Evolutionary conservation across 345 rosid species (phyloP), one percentile per base, ranked within the genome.

Genomic region (Hibiscus syriacus): DNA sequence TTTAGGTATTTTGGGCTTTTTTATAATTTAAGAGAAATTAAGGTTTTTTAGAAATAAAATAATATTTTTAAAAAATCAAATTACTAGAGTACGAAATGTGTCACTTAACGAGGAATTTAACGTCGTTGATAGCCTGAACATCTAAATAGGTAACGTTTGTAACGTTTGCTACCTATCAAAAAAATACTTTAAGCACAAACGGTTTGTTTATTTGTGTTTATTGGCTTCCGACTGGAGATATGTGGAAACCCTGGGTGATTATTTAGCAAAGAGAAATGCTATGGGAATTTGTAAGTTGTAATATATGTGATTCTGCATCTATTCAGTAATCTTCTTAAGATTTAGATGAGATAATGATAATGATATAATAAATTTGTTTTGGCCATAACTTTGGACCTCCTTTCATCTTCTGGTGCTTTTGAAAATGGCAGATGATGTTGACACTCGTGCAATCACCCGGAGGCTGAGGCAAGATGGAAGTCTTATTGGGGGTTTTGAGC

Each of bases 391-490:
- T 61, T 58, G 27, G 22, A 12, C 14, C 23, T 46, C 41, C 48
- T 78, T 65, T 73, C 25, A 25, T 23, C 67, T 6, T 20, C 19
- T 34, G 59, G 19, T 66, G 55, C 53, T 46, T 34, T 60, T 29
- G 6, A 6, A 25, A 56, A 27, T 60, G n/a, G 75, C 78, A 95
- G 98, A 85, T 85, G 98, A 95, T 80, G 91, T 90, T 67, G 98
- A 95, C 71, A 95, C 97, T 2, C 87, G 97, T 59, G 97, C 99
- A 64, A 95, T 95, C 71, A 95, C 98, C 54, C 87, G 92, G 27
- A 83, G 98, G 56, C 78, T 92, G 73, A 88, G 98, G 82, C 85
- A 95, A 83, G 92, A 90, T 66, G 99, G 98, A 74, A 95, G 97
- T 76, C 96, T 95, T 74, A 83, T 85, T n/a, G 97, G 99, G n/a